Evolutionary conservation across 176 grass and related monocot species (phyloP).

Genomic region (Thalia dealbata): DNA sequence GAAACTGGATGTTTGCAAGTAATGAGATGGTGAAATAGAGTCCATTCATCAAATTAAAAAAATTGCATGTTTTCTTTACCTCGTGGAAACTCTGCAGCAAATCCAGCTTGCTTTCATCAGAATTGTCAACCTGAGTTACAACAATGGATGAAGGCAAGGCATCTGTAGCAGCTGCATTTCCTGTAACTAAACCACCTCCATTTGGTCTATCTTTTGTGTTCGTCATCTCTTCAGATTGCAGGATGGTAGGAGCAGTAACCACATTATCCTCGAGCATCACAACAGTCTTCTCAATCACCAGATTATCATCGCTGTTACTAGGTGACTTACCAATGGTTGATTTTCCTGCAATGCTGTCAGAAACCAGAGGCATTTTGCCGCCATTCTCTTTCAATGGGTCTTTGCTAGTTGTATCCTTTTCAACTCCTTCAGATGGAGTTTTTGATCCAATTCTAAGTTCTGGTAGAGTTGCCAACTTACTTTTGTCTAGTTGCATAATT

Average conservation of each 20-base stretch:
- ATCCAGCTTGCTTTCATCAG: conserved; percentile 17
- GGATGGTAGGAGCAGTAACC: conserved; percentile 23
- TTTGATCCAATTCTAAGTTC: conserved; percentile 42
- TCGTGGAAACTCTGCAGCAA: conserved; percentile 27
- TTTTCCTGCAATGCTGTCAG: conserved; percentile 22
- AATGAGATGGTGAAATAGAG: conserved; percentile 15
- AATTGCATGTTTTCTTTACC: conserved; percentile 28
- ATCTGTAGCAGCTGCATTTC: conserved; percentile 36
- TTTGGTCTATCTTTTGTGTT: conserved; percentile 22
- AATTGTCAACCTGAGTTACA: conserved; percentile 23
- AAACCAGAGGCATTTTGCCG: conserved; percentile 23
- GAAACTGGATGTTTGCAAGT: background rate
- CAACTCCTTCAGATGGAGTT: conserved; percentile 11
- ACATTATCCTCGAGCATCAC: conserved; percentile 53
- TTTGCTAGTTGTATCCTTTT: conserved; percentile 23
- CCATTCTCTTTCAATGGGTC: conserved; percentile 19
- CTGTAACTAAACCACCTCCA: conserved; percentile 17
- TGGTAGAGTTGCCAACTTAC: conserved; percentile 65
- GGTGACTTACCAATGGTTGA: conserved; percentile 22
- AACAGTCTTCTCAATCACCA: conserved; percentile 56
- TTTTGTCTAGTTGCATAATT: conserved; percentile 61
- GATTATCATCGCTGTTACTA: conserved; percentile 32
- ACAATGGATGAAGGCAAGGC: conserved; percentile 51
- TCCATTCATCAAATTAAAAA: background rate
- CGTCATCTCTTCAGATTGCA: conserved; percentile 14